These are phyloP conservation scores for Sugiyamaella japonica DNA, from an alignment of 1,139 yeast species.

Conservation along the genomic window DNA sequence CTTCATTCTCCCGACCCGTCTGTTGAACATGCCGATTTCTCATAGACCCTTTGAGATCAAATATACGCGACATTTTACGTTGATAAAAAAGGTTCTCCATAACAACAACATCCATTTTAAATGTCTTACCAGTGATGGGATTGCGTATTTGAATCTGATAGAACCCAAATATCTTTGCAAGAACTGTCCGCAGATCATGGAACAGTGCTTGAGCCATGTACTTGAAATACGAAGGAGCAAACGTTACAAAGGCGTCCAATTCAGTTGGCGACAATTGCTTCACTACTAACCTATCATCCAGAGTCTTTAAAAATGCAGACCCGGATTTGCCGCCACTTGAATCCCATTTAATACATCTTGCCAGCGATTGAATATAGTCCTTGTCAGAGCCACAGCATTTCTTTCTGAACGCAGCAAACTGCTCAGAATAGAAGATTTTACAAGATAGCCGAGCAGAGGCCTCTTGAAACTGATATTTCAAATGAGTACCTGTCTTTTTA, in stretches of 20 bases:
- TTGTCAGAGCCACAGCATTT: constrained; percentile 84
- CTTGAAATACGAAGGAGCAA: constrained; percentile 96
- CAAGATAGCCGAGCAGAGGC: constrained; percentile 83
- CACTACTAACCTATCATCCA: constrained; percentile 85
- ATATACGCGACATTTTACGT: constrained; percentile 77
- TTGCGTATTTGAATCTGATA: constrained; percentile 89
- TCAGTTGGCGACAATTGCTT: constrained; percentile 88
- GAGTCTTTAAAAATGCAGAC: constrained; percentile 85
- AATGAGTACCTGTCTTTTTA: constrained; percentile 82
- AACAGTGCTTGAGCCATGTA: constrained; percentile 94
- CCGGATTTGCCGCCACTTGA: constrained; percentile 97
- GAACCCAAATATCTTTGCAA: constrained; percentile 94
- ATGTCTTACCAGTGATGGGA: constrained; percentile 68
- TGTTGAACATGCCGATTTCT: constrained; percentile 94
- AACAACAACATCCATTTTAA: constrained; percentile 86
- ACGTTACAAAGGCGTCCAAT: constrained; percentile 87
- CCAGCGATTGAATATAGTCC: constrained; percentile 79
- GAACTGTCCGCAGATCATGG: constrained; percentile 89
- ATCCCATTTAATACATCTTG: constrained; percentile 94
- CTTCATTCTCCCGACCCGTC: constrained; percentile 95
- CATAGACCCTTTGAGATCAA: constrained; percentile 98
- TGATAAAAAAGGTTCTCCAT: constrained; percentile 95
- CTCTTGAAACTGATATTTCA: constrained; percentile 85
- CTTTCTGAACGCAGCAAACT: constrained; percentile 88
- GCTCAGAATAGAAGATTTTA: constrained; percentile 93